Evolutionary conservation across 768 basidiomycete genomes (phyloP).

Genomic region (Agaricus sinodeliciosus): DNA sequence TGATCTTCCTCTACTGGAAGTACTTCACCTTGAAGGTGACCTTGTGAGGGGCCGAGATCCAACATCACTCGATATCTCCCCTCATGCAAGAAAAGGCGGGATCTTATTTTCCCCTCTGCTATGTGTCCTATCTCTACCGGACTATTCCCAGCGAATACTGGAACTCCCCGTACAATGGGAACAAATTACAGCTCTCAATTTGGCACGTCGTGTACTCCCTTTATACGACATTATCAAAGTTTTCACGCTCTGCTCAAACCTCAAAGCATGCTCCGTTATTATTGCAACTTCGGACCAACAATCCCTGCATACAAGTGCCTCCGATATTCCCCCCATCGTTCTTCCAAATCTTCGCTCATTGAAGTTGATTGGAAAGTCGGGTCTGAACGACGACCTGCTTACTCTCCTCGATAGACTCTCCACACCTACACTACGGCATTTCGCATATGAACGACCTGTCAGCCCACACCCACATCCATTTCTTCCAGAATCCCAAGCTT

Average conservation of each 20-base stretch:
- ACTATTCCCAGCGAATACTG: background rate
- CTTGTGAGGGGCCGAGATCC: background rate
- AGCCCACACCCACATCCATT: background rate
- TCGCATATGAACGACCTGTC: too few relatives aligned
- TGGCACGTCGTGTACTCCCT: background rate
- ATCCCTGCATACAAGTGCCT: too few relatives aligned
- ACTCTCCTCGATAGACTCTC: too few relatives aligned
- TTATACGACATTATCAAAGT: too few relatives aligned
- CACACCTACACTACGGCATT: too few relatives aligned
- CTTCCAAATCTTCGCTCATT: too few relatives aligned
- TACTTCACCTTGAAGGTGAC: background rate
- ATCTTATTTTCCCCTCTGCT: background rate
- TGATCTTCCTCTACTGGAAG: conserved; percentile 1
- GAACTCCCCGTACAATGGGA: background rate
- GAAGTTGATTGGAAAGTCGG: too few relatives aligned
- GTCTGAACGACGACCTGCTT: too few relatives aligned
- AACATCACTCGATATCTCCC: background rate
- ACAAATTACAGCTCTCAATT: background rate
- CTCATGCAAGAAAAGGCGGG: background rate
- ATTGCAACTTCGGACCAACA: too few relatives aligned
- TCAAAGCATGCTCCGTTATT: too few relatives aligned
- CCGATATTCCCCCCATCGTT: too few relatives aligned
- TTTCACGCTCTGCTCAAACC: too few relatives aligned
- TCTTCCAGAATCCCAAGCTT: background rate
- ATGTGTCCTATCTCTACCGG: background rate